phyloP scores from a whole-genome alignment of 2,329 filamentous ascomycete genomes.

The Cytospora piceicola region DNA sequence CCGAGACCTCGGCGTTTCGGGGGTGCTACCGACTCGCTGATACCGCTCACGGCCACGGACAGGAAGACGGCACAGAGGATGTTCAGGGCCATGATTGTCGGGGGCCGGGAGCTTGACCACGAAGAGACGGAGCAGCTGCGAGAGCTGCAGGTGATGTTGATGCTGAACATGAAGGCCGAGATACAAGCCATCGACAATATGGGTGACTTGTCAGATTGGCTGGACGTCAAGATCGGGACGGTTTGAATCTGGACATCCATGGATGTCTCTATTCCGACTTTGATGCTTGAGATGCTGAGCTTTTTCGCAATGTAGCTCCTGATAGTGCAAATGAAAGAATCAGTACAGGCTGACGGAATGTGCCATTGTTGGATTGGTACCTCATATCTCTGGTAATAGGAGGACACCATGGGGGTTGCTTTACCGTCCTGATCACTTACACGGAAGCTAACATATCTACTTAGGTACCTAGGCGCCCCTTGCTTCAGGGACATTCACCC shows the following conservation, averaged over 20 bases:
- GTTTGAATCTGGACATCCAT: constrained; percentile 1
- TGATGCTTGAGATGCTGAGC: background rate
- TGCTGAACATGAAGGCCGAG: constrained; percentile 76
- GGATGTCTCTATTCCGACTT: background rate
- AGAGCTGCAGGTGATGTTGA: constrained; percentile 74
- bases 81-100: constrained; percentile 48
- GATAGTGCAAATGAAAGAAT: no score
- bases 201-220: constrained; percentile 55
- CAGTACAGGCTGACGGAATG: no score
- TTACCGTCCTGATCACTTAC: no score
- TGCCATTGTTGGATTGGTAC: no score
- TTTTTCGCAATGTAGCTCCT: background rate
- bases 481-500: background rate
- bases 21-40: constrained; percentile 34
- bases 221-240: constrained; percentile 48
- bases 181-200: constrained; percentile 70
- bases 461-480: no score
- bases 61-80: constrained; percentile 59
- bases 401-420: no score
- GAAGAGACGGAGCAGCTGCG: constrained; percentile 47
- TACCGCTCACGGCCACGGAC: constrained; percentile 57
- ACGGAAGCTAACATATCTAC: no score
- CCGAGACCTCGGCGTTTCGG: background rate
- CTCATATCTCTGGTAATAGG: no score
- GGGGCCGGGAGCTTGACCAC: constrained; percentile 34